phyloP scores from a whole-genome alignment of 2,329 filamentous ascomycete species.

The Botrytis byssoidea region DNA sequence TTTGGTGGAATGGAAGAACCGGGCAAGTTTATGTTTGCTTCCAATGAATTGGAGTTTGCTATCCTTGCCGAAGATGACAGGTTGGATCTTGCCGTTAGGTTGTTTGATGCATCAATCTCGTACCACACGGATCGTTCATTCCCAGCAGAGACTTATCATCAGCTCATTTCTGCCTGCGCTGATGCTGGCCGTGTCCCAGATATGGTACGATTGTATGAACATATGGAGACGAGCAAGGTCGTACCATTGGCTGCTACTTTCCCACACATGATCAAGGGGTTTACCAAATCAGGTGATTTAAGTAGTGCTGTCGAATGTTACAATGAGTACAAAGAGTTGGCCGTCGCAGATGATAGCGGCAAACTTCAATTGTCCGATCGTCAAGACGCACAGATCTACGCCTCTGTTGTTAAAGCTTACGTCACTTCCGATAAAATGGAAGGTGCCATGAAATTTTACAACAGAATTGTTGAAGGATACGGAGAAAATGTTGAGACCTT shows the following conservation, averaged over 20 bases:
- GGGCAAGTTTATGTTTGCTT: slow-evolving; percentile 84
- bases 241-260: slow-evolving; percentile 79
- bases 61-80: slow-evolving; percentile 87
- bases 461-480: slow-evolving; percentile 68
- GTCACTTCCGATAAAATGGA: slow-evolving; percentile 75
- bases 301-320: slow-evolving; percentile 91
- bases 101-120: slow-evolving; percentile 75
- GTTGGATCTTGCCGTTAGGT: slow-evolving; percentile 76
- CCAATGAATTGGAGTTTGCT: slow-evolving; percentile 81
- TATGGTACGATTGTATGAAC: slow-evolving; percentile 86
- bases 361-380: slow-evolving; percentile 66
- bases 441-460: slow-evolving; percentile 81
- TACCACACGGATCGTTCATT: slow-evolving; percentile 59
- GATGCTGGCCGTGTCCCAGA: slow-evolving; percentile 76
- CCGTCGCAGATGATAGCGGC: slow-evolving; percentile 80
- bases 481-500: slow-evolving; percentile 59
- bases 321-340: slow-evolving; percentile 86
- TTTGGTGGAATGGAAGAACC: slow-evolving; percentile 83
- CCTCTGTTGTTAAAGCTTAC: slow-evolving; percentile 87
- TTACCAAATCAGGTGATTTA: slow-evolving; percentile 77
- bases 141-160: slow-evolving; percentile 78
- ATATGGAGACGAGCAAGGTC: slow-evolving; percentile 80
- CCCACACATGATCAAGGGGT: slow-evolving; percentile 92
- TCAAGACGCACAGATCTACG: slow-evolving; percentile 82
- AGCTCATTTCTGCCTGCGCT: slow-evolving; percentile 84